Conservation (phyloP, 352 stramenopile genomes). For the Bremia lactucae region DNA sequence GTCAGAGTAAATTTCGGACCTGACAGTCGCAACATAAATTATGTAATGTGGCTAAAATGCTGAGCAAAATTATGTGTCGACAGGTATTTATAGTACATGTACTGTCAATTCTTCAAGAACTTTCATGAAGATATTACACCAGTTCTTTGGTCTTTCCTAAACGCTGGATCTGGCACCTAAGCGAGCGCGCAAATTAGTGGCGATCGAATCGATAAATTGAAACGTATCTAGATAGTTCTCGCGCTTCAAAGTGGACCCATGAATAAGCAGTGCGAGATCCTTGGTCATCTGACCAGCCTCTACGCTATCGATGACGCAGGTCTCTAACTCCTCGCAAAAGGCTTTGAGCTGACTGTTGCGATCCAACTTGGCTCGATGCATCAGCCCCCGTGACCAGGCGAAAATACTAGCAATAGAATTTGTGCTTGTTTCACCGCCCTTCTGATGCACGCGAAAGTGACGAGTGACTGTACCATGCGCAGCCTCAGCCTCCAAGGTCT, state of each 20-base stretch:
- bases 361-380: slow-evolving; percentile 81
- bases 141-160: no score
- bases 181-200: slow-evolving; percentile 33
- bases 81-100: no score
- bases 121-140: no score
- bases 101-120: no score
- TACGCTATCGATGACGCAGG: slow-evolving; percentile 68
- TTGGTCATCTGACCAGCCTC: slow-evolving; percentile 83
- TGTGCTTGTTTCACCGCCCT: slow-evolving; percentile 79
- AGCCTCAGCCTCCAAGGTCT: slow-evolving; percentile 82
- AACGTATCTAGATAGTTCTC: slow-evolving; percentile 81
- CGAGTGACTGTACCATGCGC: slow-evolving; percentile 85
- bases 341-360: slow-evolving; percentile 58
- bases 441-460: slow-evolving; percentile 83
- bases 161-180: slow-evolving; percentile 29
- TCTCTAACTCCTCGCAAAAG: slow-evolving; percentile 71
- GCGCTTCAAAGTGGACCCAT: slow-evolving; percentile 58
- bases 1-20: no score
- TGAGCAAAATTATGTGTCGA: no score
- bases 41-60: no score
- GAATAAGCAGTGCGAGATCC: slow-evolving; percentile 73
- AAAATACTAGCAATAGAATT: slow-evolving; percentile 87
- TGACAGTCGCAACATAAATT: no score
- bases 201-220: slow-evolving; percentile 46
- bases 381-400: slow-evolving; percentile 77